Evolutionary conservation across 2,329 filamentous ascomycete species (phyloP), one percentile per base, ranked within the genome.

Genomic region (Akanthomyces lecanii): DNA sequence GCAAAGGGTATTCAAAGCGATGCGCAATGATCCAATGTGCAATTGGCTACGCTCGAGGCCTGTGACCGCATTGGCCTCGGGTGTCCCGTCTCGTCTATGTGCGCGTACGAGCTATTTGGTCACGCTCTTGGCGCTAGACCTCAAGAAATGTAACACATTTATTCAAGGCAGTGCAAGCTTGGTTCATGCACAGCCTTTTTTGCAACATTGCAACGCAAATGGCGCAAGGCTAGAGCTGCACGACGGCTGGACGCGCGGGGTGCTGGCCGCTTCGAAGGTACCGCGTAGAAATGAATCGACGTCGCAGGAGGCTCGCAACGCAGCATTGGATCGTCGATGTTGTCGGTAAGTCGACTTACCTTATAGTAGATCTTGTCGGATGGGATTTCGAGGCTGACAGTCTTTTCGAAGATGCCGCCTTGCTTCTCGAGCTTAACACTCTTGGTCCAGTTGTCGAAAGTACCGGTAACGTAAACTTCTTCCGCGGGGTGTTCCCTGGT

Each of bases 381-480:
- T 18, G 81, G 78, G 62, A 85, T 80, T 56, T 89, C 81, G 40
- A 98, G 82, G 60, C 85, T 80, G 65, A 99, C 92, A 40, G 86
- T 85, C 82, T 97, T 97, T 77, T 89, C 82, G 76, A 96, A 96
- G 70, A 83, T 71, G 67, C 86, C 81, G 73, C 84, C 89, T 47
- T 86, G 82, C 79, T 91, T 92, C 54, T 92, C 87, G 63, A 99
- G 84, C 80, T 90, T 85, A 75, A 94, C 85, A 63, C 87, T 92
- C 82, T 95, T 94, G 69, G 85, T 84, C 95, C 95, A 99, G 79
- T 91, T 85, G 78, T 98, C 94, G 74, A 98, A 98, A 66, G 91
- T 94, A 74, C 95, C 95, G 47, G 94, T 98, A 70, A 98, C 95
- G 77, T 89, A 94, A 75, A 98, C 94, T 74, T 96, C 90, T 69